A percentile compares a stretch with the other conserved stretches of the same genome.
phyloP scores from a whole-genome alignment of 805 yeast species.

The Zygosaccharomyces bisporus region DNA sequence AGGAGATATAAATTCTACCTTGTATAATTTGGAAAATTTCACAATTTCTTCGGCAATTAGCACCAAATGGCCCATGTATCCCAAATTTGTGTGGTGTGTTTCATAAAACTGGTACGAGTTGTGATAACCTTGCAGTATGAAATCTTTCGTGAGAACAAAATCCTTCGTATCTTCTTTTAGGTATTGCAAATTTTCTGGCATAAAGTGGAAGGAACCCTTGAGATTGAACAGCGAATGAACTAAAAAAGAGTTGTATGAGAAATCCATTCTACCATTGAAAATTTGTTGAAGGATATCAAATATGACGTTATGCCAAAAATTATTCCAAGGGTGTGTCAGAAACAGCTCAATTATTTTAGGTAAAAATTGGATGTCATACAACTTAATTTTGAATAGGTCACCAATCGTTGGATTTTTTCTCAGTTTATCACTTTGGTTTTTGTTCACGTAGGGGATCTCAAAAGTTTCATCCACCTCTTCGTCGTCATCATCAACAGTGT shows the following conservation, averaged over 20 bases:
- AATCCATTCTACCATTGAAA: conserved; percentile 79
- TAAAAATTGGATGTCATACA: conserved; percentile 70
- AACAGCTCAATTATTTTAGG: conserved; percentile 68
- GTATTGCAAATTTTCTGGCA: conserved; percentile 6
- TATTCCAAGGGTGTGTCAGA: conserved; percentile 91
- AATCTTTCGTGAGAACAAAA: conserved; percentile 53
- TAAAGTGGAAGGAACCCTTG: conserved; percentile 19
- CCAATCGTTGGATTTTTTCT: conserved; percentile 73
- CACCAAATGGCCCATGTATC: conserved; percentile 96
- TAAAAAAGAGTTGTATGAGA: conserved; percentile 77
- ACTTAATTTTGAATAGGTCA: conserved; percentile 76
- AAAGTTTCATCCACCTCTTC: conserved; percentile 36
- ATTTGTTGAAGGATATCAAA: conserved; percentile 95
- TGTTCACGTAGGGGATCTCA: conserved; percentile 37
- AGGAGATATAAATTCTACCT: conserved; percentile 34
- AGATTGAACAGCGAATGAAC: conserved; percentile 39
- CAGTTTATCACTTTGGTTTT: conserved; percentile 39
- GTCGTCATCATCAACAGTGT: conserved; percentile 17
- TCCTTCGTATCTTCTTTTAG: conserved; percentile 45
- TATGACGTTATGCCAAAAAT: conserved; percentile 93
- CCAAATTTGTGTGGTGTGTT: conserved; percentile 62
- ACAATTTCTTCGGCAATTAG: conserved; percentile 94
- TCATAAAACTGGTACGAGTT: conserved; percentile 58
- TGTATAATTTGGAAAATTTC: conserved; percentile 57
- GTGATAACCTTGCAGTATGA: conserved; percentile 59